Percentiles rank a stretch among this genome's conserved stretches.
Conservation (phyloP, 2,329 filamentous ascomycete species). For the Esteya vermicola region DNA sequence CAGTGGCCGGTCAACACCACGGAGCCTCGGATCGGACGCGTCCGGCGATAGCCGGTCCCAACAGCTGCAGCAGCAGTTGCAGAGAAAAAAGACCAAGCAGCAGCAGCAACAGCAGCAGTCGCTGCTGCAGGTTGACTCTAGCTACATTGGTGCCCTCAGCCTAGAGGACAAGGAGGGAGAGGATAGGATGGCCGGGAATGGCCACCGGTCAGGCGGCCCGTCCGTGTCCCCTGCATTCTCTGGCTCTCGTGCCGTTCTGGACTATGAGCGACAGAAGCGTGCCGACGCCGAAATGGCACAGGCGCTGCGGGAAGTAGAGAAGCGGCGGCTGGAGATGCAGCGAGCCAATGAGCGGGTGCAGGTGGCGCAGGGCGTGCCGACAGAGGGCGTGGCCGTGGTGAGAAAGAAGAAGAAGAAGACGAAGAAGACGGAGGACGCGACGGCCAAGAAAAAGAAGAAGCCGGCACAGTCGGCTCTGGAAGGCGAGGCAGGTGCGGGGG, state of each 20-base stretch:
- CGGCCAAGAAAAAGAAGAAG: slow-evolving; percentile 50
- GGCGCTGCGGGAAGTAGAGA: slow-evolving; percentile 80
- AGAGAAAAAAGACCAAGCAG: slow-evolving; percentile 19
- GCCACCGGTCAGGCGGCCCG: too few relatives aligned
- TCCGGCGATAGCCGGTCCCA: slow-evolving; percentile 23
- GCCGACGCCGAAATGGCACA: slow-evolving; percentile 82
- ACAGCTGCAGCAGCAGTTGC: slow-evolving; percentile 33
- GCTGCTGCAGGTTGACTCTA: slow-evolving; percentile 77
- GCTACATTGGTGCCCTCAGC: slow-evolving; percentile 58
- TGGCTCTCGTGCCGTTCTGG: too few relatives aligned
- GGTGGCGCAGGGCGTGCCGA: slow-evolving; percentile 51
- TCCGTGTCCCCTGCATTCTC: too few relatives aligned
- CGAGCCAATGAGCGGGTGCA: slow-evolving; percentile 62
- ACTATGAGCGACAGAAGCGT: slow-evolving; percentile 52
- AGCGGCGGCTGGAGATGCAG: slow-evolving; percentile 78
- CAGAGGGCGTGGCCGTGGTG: slow-evolving; percentile 50
- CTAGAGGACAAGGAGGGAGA: slow-evolving; percentile 39
- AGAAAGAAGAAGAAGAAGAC: slow-evolving; percentile 58
- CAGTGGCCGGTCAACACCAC: slow-evolving; percentile 33
- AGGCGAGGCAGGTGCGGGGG: not conserved
- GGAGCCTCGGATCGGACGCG: slow-evolving; percentile 36
- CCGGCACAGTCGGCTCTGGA: slow-evolving; percentile 19
- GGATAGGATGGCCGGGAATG: slow-evolving; percentile 4
- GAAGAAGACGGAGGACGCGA: slow-evolving; percentile 33
- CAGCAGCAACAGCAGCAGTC: slow-evolving; percentile 31